These are phyloP conservation scores for Cladorrhinum sp. DNA, from an alignment of 2,329 filamentous ascomycete genomes.

Conservation along the genomic window DNA sequence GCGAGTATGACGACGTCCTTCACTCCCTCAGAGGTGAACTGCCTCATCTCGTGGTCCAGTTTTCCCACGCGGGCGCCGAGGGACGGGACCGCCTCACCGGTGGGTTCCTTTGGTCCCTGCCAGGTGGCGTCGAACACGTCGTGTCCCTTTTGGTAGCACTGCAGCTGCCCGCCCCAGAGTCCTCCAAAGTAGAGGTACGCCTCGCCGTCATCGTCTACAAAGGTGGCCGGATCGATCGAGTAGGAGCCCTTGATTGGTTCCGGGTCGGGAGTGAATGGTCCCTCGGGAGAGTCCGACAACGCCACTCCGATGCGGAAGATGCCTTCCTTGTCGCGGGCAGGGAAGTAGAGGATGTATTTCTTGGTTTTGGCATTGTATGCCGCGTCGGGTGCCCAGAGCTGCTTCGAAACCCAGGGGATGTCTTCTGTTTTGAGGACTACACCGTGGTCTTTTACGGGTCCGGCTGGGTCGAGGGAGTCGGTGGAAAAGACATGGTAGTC, in stretches of 20 bases:
- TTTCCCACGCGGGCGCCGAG: constrained; percentile 65
- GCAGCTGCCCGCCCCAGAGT: constrained; percentile 76
- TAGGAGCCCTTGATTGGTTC: constrained; percentile 66
- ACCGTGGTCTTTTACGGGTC: constrained; percentile 68
- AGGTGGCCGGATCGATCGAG: constrained; percentile 73
- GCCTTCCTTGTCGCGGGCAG: constrained; percentile 66
- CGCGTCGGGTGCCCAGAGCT: constrained; percentile 79
- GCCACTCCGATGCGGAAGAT: constrained; percentile 76
- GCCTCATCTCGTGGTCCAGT: constrained; percentile 63
- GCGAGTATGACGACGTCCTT: constrained; percentile 64
- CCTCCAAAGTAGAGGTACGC: constrained; percentile 75
- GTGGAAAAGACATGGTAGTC: constrained; percentile 78
- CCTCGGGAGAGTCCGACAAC: constrained; percentile 59
- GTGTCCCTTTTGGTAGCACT: constrained; percentile 64
- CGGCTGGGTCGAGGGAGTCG: constrained; percentile 47
- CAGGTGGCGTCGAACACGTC: constrained; percentile 53
- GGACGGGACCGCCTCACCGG: constrained; percentile 53
- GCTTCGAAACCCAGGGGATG: constrained; percentile 73
- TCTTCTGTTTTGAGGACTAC: constrained; percentile 62
- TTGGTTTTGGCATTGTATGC: constrained; percentile 56
- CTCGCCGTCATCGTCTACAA: constrained; percentile 64
- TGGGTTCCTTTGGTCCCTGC: constrained; percentile 58
- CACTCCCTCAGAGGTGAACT: constrained; percentile 50
- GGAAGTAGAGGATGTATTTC: constrained; percentile 76
- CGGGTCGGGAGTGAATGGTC: constrained; percentile 66